Evolutionary conservation across 129 eudicot genomes (phyloP), one percentile per base, ranked within the genome.

Genomic region (Lonicera japonica): DNA sequence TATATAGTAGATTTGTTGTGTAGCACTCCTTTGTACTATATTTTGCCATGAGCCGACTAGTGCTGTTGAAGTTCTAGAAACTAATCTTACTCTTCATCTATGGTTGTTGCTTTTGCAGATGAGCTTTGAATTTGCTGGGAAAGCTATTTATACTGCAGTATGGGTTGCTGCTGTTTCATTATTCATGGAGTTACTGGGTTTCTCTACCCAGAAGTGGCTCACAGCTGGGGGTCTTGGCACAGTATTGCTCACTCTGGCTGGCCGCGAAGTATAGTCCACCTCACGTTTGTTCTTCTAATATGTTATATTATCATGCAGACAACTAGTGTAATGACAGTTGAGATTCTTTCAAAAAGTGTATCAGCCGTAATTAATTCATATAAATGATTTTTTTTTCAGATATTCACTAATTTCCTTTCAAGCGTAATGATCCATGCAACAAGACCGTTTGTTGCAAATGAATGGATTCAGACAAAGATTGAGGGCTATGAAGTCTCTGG

Each of bases 211-310:
- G 70, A 87, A 81, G 69, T 87, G 91, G 95, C 86, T 87, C 43
- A 83, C 95, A 52, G 95, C 95, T 64, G 95, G 95, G 58, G 91
- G 95, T 67, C 88, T 87, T 22, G 95, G 95, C 22, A 87, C 95
- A 47, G 95, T 87, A 51, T 78, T 87, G 85, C 79, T 87, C 23
- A 81, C 95, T 14, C 95, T 87, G 69, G 95, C 95, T 54, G 95
- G 95, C 43, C 88, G 95, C 61, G 95, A 87, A 91, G 95, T 87
- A 64, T 36, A 12, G 18, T 46, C 56, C 29, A n/a, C 56, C 24
- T 43, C 16, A 43, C 58, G 20, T 22, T 51, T 56, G 22, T 47
- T 8, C 34, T 48, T 34, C 5, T 24, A 13, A 9, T 15, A 4
- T 20, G n/a, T 34, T 41, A 22, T 29, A 29, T 29, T 29, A 29